Evolutionary conservation across 352 stramenopile genomes (phyloP), one percentile per base, ranked within the genome.

Genomic region (Globisporangium carolinianum): DNA sequence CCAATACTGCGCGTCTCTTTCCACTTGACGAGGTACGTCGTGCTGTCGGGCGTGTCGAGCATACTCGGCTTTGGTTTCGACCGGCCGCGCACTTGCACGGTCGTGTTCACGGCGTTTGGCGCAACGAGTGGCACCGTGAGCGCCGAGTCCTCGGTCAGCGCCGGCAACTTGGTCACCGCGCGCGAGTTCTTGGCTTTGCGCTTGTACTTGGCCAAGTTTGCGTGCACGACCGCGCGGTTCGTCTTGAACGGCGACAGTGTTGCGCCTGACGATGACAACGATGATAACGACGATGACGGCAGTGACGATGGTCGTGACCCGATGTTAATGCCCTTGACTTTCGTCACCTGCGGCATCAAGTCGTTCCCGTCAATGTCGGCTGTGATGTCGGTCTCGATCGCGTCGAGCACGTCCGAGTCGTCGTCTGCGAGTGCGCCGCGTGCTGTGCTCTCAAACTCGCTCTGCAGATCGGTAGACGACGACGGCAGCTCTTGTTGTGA

Each of bases 1-100:
- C 85, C 85, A 46, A 95, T 89, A 50, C 83, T 92, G n/a, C 78
- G 76, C 38, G 73, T 89, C 66, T 95, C 85, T 54, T 93, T 93
- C 85, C 85, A 95, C 67, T 95, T 95, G 14, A 95, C 69, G 53
- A 95, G 56, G 67, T 92, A 95, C 17, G 84, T 88, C 38, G 76
- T 81, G 58, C 83, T 90, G 57, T 93, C 83, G 9, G 85, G 85
- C 10, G 85, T 95, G 37, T 92, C 80, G 12, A 80, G 55, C 67
- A 91, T 87, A 48, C 75, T 91, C 38, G 71, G 57, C 67, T 90
- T 91, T 8, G 84, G 83, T 45, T 89, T 93, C 11, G 73, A 69
- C 6, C 83, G 74, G 4, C 85, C 85, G 17, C 85, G 85, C 51
- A 95, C 85, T 74, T 92, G 83, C 6, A 95, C 69, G 2, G 69